Conservation (phyloP, 257 asterid species). For the Eucommia ulmoides region DNA sequence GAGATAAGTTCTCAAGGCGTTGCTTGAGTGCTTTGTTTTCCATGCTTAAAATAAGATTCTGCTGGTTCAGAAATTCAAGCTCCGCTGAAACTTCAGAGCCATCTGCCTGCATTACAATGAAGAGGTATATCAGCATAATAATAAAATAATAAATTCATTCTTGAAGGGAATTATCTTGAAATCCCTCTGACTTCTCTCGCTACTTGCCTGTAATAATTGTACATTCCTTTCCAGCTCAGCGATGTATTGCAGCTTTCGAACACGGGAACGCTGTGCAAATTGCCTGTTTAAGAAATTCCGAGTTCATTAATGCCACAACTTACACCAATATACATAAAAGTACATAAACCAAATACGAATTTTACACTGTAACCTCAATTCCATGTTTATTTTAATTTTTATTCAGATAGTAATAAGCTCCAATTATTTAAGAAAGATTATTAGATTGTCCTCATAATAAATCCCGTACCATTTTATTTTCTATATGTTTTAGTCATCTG, state of each 20-base stretch:
- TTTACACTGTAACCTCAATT: no score
- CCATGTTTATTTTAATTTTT: no score
- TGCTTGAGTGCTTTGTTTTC: conserved; percentile 80
- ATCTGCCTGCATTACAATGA: conserved; percentile 31
- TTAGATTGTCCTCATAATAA: no score
- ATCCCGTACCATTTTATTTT: no score
- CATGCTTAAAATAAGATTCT: conserved; percentile 63
- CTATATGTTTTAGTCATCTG: no score
- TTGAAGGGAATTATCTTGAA: background rate
- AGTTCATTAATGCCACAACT: background rate
- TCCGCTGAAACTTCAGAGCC: conserved; percentile 58
- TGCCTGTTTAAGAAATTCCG: conserved; percentile 31
- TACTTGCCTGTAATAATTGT: conserved; percentile 46
- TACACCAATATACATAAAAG: background rate
- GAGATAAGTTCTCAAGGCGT: conserved; percentile 62
- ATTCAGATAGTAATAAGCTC: background rate
- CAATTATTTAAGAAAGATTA: background rate
- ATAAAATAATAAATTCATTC: background rate
- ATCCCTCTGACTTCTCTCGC: background rate
- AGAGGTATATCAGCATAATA: background rate
- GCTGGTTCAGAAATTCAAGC: conserved; percentile 75
- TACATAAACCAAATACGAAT: no score
- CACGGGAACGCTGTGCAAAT: conserved; percentile 73
- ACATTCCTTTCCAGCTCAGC: conserved; percentile 77
- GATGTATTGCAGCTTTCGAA: conserved; percentile 80